Evolutionary conservation across 1,284 basidiomycete species (phyloP), one percentile per base, ranked within the genome.

Genomic region (Ustilago lituana): DNA sequence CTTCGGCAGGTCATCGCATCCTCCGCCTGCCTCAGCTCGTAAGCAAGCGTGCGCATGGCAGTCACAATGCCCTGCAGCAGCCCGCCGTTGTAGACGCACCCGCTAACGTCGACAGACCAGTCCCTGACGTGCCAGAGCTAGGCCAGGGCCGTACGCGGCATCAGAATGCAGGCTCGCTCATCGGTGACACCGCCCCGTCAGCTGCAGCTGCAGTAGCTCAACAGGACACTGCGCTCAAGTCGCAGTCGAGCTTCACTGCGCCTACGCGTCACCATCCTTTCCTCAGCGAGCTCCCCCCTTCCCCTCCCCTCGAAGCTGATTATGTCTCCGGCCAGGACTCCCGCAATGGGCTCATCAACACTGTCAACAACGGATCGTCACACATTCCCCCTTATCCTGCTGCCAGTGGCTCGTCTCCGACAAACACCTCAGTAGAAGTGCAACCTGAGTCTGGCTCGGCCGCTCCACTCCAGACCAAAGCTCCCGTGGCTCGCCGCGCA

Each of bases 201-300:
- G 8, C 44, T 23, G 19, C 23, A 1, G 49, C 46, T 15, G 22
- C 59, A 7, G 19, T 62, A 9, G 51, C 35, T 36, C 37, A 35
- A 27, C 58, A 71, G 14, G 65, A 68, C 37, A 48, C 47, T 23
- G 66, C 66, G 7, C 54, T 58, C 52, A 73, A 65, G 32, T 62
- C 59, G 10, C 63, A 66, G 36, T 57, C 54, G 20, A 62, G 60
- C 53, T 70, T 60, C 48, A 72, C 69, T 4, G 73, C 73, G 3
- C 69, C 69, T 4, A 65, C 69, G 10, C 57, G 69, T 9, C 65
- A 69, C 29, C 68, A 74, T 48, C 70, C 75, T 2, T 64, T 77
- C 19, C 58, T 76, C 44, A 66, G 71, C 59, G 76, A 78, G 51
- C 65, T 78, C 14, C 76, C 76, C 31, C 76, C 76, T 14, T 76